Evolutionary conservation across 1,284 basidiomycete species (phyloP), one percentile per base, ranked within the genome.

Genomic region (Austroboletus niveus): DNA sequence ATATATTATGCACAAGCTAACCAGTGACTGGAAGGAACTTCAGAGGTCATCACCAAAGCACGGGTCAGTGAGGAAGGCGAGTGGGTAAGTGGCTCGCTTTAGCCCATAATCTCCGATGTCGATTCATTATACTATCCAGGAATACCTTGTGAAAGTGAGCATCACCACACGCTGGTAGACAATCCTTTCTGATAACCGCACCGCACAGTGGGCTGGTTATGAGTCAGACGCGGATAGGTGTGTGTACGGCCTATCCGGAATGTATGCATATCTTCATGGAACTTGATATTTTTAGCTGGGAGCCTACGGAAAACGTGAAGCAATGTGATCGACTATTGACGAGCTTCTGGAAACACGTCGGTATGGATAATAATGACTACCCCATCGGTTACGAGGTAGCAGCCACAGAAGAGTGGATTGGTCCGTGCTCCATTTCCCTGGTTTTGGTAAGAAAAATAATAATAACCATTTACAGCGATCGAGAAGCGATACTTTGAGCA

Each of bases 321-420:
- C 69, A 73, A 15, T 87, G 85, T 58, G 63, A 74, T 5, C 74
- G 79, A 22, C 72, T 88, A 4, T 65, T 87, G 30, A 54, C 63
- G 22, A 80, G 79, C 52, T 88, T 88, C 62, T 88, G 86, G 85
- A 61, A 66, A 5, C 71, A 84, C 49, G 59, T 87, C n/a, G 84
- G 84, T 1, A 61, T 64, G 27, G 82, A 86, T 55, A 58, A 83
- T 49, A 49, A 73, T 0, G 81, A 85, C 59, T 84, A 82, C 61
- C 45, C 57, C 8, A 53, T 72, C 35, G 81, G 79, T 11, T 65
- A 77, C 45, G 64, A 62, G 17, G 61, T 75, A 14, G 44, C 59
- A 14, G 78, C 85, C 4, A 60, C 60, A 2, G 58, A 68, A 15
- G 60, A 65, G 31, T 84, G 81, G 81, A 83, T 84, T 36, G 63